phyloP scores from a whole-genome alignment of 2,329 filamentous ascomycete genomes.

The Apiospora rasikravindrae region DNA sequence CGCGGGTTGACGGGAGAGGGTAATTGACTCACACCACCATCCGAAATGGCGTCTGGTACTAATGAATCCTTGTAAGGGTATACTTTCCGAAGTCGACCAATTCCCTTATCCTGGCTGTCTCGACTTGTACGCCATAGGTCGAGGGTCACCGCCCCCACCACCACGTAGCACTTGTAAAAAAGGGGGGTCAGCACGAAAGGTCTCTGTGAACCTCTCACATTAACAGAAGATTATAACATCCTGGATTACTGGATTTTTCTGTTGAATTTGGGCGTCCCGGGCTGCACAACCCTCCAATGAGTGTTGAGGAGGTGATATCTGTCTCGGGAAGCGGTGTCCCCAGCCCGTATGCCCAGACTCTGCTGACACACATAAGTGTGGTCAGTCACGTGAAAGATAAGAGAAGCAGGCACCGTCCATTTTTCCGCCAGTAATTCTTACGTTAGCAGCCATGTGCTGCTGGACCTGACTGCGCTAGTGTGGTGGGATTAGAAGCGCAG shows the following conservation, averaged over 20 bases:
- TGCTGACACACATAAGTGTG: neutral
- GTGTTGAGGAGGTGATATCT: neutral
- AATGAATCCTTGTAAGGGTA: neutral
- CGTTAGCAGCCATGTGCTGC: neutral
- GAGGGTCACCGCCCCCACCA: neutral
- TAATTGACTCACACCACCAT: neutral
- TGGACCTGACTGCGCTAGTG: no score
- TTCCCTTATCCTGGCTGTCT: neutral
- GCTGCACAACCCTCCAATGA: neutral
- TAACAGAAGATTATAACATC: neutral
- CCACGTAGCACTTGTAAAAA: neutral
- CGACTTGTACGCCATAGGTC: neutral
- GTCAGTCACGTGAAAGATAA: neutral
- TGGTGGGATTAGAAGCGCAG: neutral
- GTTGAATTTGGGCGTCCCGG: no score
- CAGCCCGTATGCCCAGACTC: neutral
- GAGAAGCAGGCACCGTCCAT: neutral
- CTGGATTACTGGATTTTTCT: neutral
- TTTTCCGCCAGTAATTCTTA: no score
- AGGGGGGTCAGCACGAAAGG: neutral
- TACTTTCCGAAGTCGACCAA: no score
- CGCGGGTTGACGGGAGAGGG: neutral
- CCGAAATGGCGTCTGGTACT: no score
- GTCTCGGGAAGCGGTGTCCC: neutral
- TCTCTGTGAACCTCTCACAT: neutral